Evolutionary conservation across 202 grass and related monocot species (phyloP).

Genomic region (Tripidium arundinaceum): DNA sequence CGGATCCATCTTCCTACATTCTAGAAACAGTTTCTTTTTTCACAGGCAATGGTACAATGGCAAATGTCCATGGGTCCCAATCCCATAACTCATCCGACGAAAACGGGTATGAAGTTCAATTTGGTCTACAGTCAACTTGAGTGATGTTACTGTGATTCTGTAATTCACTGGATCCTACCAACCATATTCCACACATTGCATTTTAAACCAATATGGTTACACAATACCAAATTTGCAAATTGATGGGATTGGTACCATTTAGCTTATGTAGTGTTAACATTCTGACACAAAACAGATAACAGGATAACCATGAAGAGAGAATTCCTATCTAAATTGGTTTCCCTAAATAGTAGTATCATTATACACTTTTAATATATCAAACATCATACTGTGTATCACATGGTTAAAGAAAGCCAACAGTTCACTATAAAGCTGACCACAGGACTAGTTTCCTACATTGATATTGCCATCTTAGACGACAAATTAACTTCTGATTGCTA

Average conservation of each 20-base stretch:
- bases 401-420: not conserved
- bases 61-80: not conserved
- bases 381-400: constrained; percentile 4
- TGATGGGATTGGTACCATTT: not conserved
- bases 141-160: not conserved
- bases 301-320: not conserved
- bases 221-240: not conserved
- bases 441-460: not conserved
- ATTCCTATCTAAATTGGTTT: constrained; percentile 5
- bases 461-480: too few species aligned
- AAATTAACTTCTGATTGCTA: too few species aligned
- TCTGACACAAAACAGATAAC: constrained; percentile 15
- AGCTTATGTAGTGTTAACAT: not conserved
- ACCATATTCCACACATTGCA: not conserved
- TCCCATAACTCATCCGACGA: not conserved
- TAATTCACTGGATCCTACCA: not conserved
- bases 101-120: constrained; percentile 1
- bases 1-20: not conserved
- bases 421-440: not conserved
- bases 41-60: not conserved
- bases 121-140: constrained; percentile 3
- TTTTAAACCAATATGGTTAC: not conserved
- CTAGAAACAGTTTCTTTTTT: not conserved
- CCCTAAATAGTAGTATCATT: not conserved
- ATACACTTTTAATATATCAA: not conserved